These are phyloP conservation scores for Salvia rosmarinus DNA, from an alignment of 257 asterid genomes.

Conservation along the genomic window DNA sequence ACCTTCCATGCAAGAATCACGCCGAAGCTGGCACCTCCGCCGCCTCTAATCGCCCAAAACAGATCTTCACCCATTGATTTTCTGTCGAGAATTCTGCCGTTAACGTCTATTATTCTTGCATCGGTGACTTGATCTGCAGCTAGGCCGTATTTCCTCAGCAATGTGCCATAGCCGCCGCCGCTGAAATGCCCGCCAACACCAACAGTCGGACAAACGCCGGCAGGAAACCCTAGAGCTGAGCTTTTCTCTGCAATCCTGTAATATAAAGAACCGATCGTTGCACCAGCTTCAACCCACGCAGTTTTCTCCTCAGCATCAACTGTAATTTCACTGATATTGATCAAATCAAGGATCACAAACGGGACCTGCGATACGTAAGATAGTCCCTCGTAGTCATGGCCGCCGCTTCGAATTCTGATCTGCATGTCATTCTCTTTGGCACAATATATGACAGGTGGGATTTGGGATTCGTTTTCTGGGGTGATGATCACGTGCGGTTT, in stretches of 20 bases:
- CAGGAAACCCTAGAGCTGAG: neutral
- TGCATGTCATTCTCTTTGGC: neutral
- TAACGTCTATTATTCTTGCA: slow-evolving; percentile 3
- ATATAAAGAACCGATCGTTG: slow-evolving; percentile 3
- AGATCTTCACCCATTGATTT: slow-evolving; percentile 18
- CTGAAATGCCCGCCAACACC: slow-evolving; percentile 24
- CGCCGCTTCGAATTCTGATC: slow-evolving; percentile 26
- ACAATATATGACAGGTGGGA: slow-evolving; percentile 10
- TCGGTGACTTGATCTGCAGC: slow-evolving; percentile 15
- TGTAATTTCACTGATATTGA: neutral
- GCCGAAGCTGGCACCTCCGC: slow-evolving; percentile 15
- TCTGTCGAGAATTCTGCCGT: slow-evolving; percentile 10
- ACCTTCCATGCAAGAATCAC: slow-evolving; percentile 9
- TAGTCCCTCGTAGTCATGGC: slow-evolving; percentile 25
- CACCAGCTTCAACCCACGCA: slow-evolving; percentile 21
- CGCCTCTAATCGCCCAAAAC: slow-evolving; percentile 17
- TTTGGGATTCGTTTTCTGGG: slow-evolving; percentile 9
- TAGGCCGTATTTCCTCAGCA: slow-evolving; percentile 9
- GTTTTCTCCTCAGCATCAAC: neutral
- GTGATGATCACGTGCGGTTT: slow-evolving; percentile 2
- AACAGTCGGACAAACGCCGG: neutral
- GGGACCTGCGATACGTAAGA: slow-evolving; percentile 1
- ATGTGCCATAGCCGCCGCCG: slow-evolving; percentile 2
- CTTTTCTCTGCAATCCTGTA: neutral
- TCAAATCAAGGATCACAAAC: slow-evolving; percentile 26